These are phyloP conservation scores for Fraxinus excelsior DNA, from an alignment of 257 asterid species.

Conservation along the genomic window DNA sequence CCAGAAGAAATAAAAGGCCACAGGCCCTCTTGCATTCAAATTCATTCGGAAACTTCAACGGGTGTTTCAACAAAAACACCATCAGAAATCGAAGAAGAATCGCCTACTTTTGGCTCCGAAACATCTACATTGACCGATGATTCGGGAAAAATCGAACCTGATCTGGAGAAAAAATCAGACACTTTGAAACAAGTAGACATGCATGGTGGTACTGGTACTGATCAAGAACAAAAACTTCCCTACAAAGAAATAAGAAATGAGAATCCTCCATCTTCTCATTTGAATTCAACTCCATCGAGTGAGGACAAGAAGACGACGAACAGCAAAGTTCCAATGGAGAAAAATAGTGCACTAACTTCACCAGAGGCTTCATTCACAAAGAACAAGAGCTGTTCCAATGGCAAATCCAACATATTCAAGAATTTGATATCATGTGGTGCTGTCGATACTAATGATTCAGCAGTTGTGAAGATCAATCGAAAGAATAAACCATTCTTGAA, in stretches of 20 bases:
- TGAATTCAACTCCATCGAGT: not conserved
- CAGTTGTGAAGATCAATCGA: slow-evolving; percentile 37
- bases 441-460: slow-evolving; percentile 64
- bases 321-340: slow-evolving; percentile 27
- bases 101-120: slow-evolving; percentile 57
- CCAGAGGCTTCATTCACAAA: slow-evolving; percentile 26
- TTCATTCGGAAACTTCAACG: slow-evolving; percentile 20
- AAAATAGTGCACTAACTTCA: slow-evolving; percentile 8
- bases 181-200: slow-evolving; percentile 14
- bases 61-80: slow-evolving; percentile 43
- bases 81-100: slow-evolving; percentile 64
- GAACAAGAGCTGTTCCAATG: slow-evolving; percentile 44
- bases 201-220: not conserved
- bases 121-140: slow-evolving; percentile 66
- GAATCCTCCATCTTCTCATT: not conserved
- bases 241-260: slow-evolving; percentile 12
- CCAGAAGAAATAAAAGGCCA: slow-evolving; percentile 25
- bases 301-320: slow-evolving; percentile 43
- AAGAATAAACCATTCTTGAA: slow-evolving; percentile 34
- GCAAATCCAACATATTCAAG: slow-evolving; percentile 36
- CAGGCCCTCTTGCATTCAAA: slow-evolving; percentile 28
- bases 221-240: slow-evolving; percentile 17
- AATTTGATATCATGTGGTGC: slow-evolving; percentile 72
- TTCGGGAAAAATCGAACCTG: slow-evolving; percentile 31
- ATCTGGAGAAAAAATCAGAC: slow-evolving; percentile 30